Base-by-base conservation (phyloP, 306 rosid species). In the Dalbergia cultrata region DNA sequence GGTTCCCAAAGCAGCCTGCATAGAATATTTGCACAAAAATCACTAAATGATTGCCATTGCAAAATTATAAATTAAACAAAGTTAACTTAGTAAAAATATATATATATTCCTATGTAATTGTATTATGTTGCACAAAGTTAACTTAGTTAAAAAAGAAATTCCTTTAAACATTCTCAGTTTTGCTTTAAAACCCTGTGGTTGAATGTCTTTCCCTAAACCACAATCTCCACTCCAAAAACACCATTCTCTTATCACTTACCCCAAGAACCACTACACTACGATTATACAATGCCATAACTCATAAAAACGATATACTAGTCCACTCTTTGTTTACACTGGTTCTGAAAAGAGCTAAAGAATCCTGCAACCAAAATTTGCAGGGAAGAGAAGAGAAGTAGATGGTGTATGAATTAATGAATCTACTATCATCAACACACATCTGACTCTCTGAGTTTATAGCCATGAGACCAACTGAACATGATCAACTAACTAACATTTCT, bases 1-100 rank as follows among this genome's bases (percentile, higher is more conserved):
- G 53, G 92, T 91, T 54, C 91, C 94, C 62, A 80, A n/a, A 35
- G 97, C 92, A 65, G 80, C 90, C 98, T 95, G 89, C 82, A 57
- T 62, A 78, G 64, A 54, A 47, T 9, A 31, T 22, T 53, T 14
- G 61, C 34, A 33, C 59, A 61, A 56, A 11, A 13, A 58, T 62
- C n/a, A n/a, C n/a, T n/a, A n/a, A n/a, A n/a, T n/a, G 7, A 72
- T 7, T 19, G 50, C 14, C 45, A 22, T 35, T 6, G 3, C 47
- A 34, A 62, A 61, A 21, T 8, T 50, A 35, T 16, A 80, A 71
- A 49, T 52, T 62, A 70, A 50, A 3, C 64, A 79, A 70, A 60
- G 35, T 22, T 50, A 21, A 52, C 7, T 64, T 39, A 8, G 33
- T 52, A 8, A 16, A 18, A 73, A 18, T n/a, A n/a, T n/a, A n/a